Conservation (phyloP, 2,329 filamentous ascomycete genomes). For the Fusarium verrucosum region DNA sequence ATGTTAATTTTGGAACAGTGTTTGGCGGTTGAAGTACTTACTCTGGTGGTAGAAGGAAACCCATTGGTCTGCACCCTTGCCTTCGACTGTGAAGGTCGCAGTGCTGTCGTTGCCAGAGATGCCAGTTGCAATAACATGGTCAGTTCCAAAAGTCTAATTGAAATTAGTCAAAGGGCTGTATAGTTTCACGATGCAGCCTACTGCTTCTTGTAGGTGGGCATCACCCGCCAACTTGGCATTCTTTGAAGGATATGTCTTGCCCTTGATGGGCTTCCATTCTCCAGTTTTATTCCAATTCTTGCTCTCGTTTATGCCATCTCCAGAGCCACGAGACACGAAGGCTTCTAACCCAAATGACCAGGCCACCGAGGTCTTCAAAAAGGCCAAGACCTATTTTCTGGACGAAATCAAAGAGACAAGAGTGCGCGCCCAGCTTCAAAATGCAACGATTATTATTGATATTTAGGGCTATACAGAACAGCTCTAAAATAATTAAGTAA, state of each 20-base stretch:
- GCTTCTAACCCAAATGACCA: too few relatives aligned
- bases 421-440: too few relatives aligned
- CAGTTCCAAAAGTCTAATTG: conserved; percentile 54
- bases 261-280: conserved; percentile 56
- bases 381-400: too few relatives aligned
- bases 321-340: too few relatives aligned
- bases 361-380: too few relatives aligned
- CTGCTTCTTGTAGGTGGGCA: conserved; percentile 61
- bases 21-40: background rate
- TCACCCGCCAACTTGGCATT: conserved; percentile 55
- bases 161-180: accelerated
- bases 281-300: conserved; percentile 55
- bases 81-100: conserved; percentile 58
- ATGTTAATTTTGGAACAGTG: accelerated
- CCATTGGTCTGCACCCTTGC: conserved; percentile 61
- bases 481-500: too few relatives aligned
- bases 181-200: background rate
- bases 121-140: conserved; percentile 58
- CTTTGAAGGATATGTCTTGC: conserved; percentile 57
- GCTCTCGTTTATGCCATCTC: too few relatives aligned
- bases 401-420: too few relatives aligned
- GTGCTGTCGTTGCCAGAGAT: conserved; percentile 64
- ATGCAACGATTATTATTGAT: too few relatives aligned
- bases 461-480: too few relatives aligned
- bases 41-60: conserved; percentile 65